Evolutionary conservation across 169 alveolate genomes (phyloP), one percentile per base, ranked within the genome.

Genomic region (Eimeria zaria): DNA sequence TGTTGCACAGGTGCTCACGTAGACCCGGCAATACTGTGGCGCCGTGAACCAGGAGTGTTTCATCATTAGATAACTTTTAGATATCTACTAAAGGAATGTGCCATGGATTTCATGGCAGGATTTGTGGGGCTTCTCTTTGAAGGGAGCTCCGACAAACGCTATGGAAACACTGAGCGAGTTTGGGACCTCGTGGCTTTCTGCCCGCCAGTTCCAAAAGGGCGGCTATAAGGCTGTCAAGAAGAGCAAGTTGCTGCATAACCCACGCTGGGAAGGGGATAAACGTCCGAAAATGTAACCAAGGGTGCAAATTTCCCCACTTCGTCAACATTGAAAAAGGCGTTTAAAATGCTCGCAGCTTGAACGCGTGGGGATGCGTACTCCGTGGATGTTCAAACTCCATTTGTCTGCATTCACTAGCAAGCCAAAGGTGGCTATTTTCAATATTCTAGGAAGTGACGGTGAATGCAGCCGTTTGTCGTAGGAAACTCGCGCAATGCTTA

Each of bases 1-100:
- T 30, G 53, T 33, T 44, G 91, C 55, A 27, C 18, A 87, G 93
- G 93, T 62, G 81, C 62, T 22, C 93, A 87, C 67, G 64, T 87
- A 33, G 93, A 87, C 30, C 81, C 78, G 14, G 39, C 69, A 11
- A 62, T 87, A 0, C 81, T 87, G 9, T 87, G 93, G 78, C 83
- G 83, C 93, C 41, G 71, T 62, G 93, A 87, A 5, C 51, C 93
- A 30, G 76, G 36, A 20, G 62, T 83, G 48, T 46, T 78, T n/a
- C 67, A 48, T 7, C 16, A 78, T 64, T 78, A 51, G 44, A 44
- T 3, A 60, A 8, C 80, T 36, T 39, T 2, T 30, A 20, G 83
- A 18, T 30, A 6, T 20, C 4, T 20, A 73, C 12, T 73, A 53
- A 73, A 73, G 53, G 27, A 39, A 62, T 24, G 73, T 0, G 55